A percentile compares a stretch with the other conserved stretches of the same genome.
These are phyloP conservation scores for Penicillium soppii DNA, from an alignment of 495 filamentous ascomycete species.

Conservation along the genomic window DNA sequence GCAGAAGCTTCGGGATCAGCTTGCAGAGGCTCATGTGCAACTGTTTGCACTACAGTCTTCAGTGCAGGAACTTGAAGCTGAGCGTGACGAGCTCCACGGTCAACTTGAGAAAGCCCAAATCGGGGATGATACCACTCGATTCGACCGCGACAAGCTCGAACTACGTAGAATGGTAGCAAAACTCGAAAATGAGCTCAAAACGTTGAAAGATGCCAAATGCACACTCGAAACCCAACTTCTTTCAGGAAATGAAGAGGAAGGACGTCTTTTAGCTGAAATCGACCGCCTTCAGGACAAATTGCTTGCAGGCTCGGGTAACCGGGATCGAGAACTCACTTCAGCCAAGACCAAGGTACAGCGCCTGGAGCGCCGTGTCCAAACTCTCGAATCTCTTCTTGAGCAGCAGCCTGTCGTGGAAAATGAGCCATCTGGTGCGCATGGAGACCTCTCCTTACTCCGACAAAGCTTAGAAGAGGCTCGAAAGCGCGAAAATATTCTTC, in stretches of 20 bases:
- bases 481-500: constrained; percentile 59
- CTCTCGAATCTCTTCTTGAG: constrained; percentile 56
- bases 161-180: constrained; percentile 58
- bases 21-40: constrained; percentile 60
- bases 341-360: constrained; percentile 57
- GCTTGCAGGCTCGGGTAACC: constrained; percentile 37
- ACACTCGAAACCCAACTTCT: constrained; percentile 55
- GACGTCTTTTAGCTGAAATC: constrained; percentile 57
- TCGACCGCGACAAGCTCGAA: constrained; percentile 63
- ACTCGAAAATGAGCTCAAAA: constrained; percentile 58
- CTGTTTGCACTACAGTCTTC: constrained; percentile 55
- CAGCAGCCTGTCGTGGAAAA: constrained; percentile 33
- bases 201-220: constrained; percentile 57
- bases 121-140: constrained; percentile 52
- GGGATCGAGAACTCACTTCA: constrained; percentile 50
- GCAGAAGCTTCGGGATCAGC: constrained; percentile 61
- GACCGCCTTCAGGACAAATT: constrained; percentile 53
- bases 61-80: constrained; percentile 54
- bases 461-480: constrained; percentile 61
- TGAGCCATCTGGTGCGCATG: constrained; percentile 44
- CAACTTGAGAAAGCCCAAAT: constrained; percentile 52
- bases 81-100: constrained; percentile 62
- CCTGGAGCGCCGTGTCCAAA: constrained; percentile 56
- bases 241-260: constrained; percentile 57
- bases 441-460: constrained; percentile 58